A percentile compares a stretch with the other conserved stretches of the same genome.
These are phyloP conservation scores for Ustilago hordei DNA, from an alignment of 1,284 basidiomycete species.

Conservation along the genomic window DNA sequence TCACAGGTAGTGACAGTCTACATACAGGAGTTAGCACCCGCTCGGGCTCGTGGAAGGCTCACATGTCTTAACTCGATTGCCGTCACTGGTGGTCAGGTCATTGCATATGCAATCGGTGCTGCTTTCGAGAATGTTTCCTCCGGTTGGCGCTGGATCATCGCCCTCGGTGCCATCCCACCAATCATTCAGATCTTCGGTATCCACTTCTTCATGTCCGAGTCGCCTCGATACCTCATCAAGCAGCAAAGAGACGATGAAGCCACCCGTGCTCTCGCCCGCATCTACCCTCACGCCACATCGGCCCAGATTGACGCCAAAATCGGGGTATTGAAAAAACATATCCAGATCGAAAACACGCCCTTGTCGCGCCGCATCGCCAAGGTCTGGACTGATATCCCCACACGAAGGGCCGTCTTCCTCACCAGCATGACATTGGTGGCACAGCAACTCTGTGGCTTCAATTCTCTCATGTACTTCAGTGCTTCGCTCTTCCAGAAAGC, in stretches of 20 bases:
- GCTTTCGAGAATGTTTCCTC: constrained; percentile 52
- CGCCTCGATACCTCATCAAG: constrained; percentile 69
- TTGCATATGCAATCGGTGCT: constrained; percentile 68
- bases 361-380: constrained; percentile 20
- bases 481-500: constrained; percentile 68
- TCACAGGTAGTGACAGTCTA: constrained; percentile 69
- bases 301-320: constrained; percentile 69
- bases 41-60: constrained; percentile 69
- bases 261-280: constrained; percentile 55
- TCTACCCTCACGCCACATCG: constrained; percentile 62
- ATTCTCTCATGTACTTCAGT: constrained; percentile 70
- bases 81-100: constrained; percentile 71
- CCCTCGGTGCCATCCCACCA: constrained; percentile 69
- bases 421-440: constrained; percentile 44
- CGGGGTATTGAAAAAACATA: constrained; percentile 67
- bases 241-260: constrained; percentile 63
- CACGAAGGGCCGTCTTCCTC: constrained; percentile 46
- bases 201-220: constrained; percentile 69
- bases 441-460: constrained; percentile 70
- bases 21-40: constrained; percentile 70
- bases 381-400: constrained; percentile 46
- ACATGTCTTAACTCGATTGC: constrained; percentile 70
- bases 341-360: constrained; percentile 49
- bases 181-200: constrained; percentile 65
- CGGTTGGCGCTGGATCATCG: constrained; percentile 71